Evolutionary conservation across 495 filamentous ascomycete genomes (phyloP).

Genomic region (Podospora tetraspora): DNA sequence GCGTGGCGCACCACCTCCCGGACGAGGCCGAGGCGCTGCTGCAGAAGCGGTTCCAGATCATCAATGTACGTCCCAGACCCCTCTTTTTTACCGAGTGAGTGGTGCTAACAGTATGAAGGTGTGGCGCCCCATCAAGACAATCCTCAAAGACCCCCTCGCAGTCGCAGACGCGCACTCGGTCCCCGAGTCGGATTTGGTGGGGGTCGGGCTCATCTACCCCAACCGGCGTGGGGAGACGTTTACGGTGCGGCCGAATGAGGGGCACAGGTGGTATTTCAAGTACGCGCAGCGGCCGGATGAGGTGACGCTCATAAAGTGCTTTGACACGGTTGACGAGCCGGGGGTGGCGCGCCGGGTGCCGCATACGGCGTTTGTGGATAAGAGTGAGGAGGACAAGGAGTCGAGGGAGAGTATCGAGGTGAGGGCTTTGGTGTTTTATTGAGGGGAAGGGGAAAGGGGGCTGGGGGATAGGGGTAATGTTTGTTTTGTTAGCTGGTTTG

Average conservation of each 20-base stretch:
- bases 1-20: conserved; percentile 57
- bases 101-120: conserved; percentile 25
- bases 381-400: conserved; percentile 41
- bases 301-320: conserved; percentile 66
- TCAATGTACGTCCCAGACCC: conserved; percentile 47
- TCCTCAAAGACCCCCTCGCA: conserved; percentile 57
- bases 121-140: conserved; percentile 66
- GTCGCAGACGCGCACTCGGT: conserved; percentile 59
- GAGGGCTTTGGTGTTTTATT: conserved; percentile 29
- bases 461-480: not conserved
- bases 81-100: too few species aligned
- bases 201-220: conserved; percentile 67
- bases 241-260: conserved; percentile 51
- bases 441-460: not conserved
- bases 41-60: conserved; percentile 64
- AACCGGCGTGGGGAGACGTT: conserved; percentile 68
- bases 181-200: conserved; percentile 59
- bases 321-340: conserved; percentile 57
- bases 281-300: conserved; percentile 58
- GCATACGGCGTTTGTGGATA: conserved; percentile 59
- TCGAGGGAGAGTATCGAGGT: conserved; percentile 62
- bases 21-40: conserved; percentile 57
- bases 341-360: conserved; percentile 56
- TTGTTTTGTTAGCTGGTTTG: too few species aligned
- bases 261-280: conserved; percentile 74